Evolutionary conservation across 2,329 filamentous ascomycete species (phyloP).

Genomic region (Cytospora piceicola): DNA sequence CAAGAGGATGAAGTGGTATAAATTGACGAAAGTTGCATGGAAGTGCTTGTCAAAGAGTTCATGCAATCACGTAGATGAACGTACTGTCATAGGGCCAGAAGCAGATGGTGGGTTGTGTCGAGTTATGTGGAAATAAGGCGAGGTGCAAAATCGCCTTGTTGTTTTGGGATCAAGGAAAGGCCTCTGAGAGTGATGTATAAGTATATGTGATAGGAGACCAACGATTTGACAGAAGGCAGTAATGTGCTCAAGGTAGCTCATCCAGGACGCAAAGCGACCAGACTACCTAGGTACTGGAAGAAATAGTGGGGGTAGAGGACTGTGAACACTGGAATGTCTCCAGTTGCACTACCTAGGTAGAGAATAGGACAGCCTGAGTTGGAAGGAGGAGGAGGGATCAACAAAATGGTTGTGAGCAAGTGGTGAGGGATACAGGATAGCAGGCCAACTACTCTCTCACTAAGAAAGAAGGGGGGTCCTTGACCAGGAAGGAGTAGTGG

Average conservation of each 20-base stretch:
- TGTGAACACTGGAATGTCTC: background rate
- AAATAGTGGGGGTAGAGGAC: background rate
- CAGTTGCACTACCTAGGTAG: background rate
- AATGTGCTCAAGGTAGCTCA: background rate
- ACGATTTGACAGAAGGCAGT: background rate
- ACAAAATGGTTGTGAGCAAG: background rate
- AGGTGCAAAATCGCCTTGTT: background rate
- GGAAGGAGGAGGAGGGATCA: background rate
- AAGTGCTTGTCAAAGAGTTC: background rate
- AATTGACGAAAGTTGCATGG: slow-evolving; percentile 16
- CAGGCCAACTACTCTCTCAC: background rate
- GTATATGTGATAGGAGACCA: background rate
- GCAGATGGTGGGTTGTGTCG: background rate
- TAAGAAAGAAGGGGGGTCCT: background rate
- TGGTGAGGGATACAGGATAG: background rate
- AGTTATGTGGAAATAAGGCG: background rate
- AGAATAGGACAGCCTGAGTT: background rate
- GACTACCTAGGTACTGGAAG: background rate
- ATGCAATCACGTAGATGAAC: background rate
- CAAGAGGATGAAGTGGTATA: background rate
- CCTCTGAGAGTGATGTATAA: background rate
- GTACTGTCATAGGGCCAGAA: background rate
- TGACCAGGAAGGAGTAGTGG: background rate
- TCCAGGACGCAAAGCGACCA: background rate
- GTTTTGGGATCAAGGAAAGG: background rate